Evolutionary conservation across 1,284 basidiomycete genomes (phyloP), one percentile per base, ranked within the genome.

Genomic region (Tilletia walkeri): DNA sequence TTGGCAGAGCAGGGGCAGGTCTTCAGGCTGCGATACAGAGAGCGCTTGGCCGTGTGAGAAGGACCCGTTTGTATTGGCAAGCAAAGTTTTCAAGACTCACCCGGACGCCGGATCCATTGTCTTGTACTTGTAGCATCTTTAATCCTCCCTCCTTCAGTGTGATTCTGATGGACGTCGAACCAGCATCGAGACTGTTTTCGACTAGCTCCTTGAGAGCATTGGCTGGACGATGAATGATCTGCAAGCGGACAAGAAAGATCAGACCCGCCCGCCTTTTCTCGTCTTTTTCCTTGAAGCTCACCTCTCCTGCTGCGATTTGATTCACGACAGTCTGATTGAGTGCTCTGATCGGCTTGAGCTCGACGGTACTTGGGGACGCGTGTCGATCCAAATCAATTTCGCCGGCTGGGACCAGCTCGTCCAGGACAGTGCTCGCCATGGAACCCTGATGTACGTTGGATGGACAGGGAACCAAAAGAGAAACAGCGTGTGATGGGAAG

Each of bases 171-270:
- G 89, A 89, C 0, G 92, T 95, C 38, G 94, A 87, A 1, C 92
- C 91, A 0, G 96, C 96, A 85, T 99, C 96, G 41, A 99, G 87
- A 24, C 91, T 89, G 80, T 99, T 99, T 85, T 99, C 96, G 30
- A 99, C 86, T 1, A 99, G 87, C 84, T 99, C 96, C 84, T 99
- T 99, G 73, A 99, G 87, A 0, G 96, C 96, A 75, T 95, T 98
- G 9, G 93, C 89, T 0, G 96, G 96, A 41, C 96, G 87, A 72
- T 98, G 95, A 73, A 99, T 98, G 81, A 99, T 95, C 67, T 73
- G 39, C 49, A 45, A 12, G 36, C 39, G 20, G 49, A 65, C 59
- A 39, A 20, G 61, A 53, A 45, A 56, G 10, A 14, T 50, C 61
- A 38, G 41, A 36, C 10, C 65, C 18, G 9, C 45, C 7, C 5